Evolutionary conservation across 2,329 filamentous ascomycete genomes (phyloP).

Genomic region (Penicillium sp.): DNA sequence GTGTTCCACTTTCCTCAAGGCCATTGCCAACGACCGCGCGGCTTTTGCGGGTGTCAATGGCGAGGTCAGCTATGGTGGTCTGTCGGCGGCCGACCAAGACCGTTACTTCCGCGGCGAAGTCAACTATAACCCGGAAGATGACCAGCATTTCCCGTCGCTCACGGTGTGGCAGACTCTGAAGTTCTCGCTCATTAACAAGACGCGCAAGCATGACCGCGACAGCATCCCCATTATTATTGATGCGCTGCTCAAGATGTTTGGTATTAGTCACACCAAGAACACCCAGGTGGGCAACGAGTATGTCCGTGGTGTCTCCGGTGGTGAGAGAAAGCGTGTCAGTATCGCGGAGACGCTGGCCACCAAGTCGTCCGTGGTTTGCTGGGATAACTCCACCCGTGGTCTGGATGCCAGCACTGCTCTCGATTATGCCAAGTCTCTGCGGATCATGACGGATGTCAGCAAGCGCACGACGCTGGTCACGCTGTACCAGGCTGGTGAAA

Average conservation of each 20-base stretch:
- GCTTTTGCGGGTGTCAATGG: slow-evolving; percentile 65
- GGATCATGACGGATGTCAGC: slow-evolving; percentile 72
- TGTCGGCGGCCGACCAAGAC: slow-evolving; percentile 64
- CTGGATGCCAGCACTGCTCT: slow-evolving; percentile 75
- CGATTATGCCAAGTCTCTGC: slow-evolving; percentile 68
- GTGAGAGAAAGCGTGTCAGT: slow-evolving; percentile 75
- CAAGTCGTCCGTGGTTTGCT: slow-evolving; percentile 69
- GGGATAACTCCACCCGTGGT: slow-evolving; percentile 79
- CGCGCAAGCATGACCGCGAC: slow-evolving; percentile 61
- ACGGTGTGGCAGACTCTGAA: slow-evolving; percentile 75
- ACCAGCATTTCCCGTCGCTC: slow-evolving; percentile 69
- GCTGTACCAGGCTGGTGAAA: slow-evolving; percentile 68
- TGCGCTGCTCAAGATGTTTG: slow-evolving; percentile 72
- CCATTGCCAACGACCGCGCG: slow-evolving; percentile 67
- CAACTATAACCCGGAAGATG: slow-evolving; percentile 75
- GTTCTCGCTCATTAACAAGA: slow-evolving; percentile 74
- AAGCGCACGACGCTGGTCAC: slow-evolving; percentile 69
- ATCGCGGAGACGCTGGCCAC: slow-evolving; percentile 75
- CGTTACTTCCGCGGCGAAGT: slow-evolving; percentile 71
- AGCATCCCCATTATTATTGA: slow-evolving; percentile 68
- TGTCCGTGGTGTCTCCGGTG: slow-evolving; percentile 71
- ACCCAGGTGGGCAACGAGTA: slow-evolving; percentile 73
- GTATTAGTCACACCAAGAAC: slow-evolving; percentile 70
- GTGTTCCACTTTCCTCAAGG: slow-evolving; percentile 74
- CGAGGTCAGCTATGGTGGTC: slow-evolving; percentile 69